phyloP scores from a whole-genome alignment of 768 basidiomycete genomes.

The Hypholoma sublateritium region DNA sequence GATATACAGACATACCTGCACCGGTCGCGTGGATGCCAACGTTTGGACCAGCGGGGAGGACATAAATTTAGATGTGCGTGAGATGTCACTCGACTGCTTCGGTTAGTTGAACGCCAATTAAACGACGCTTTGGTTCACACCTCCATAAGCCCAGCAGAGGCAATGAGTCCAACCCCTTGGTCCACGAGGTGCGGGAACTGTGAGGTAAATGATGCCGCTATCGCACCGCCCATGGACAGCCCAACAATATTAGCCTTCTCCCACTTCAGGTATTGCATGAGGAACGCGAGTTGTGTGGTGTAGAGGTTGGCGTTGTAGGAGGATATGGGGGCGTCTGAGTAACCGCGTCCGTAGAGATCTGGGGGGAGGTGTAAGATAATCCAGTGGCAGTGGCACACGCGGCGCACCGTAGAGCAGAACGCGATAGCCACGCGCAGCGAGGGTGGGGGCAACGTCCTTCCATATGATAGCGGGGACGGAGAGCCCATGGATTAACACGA shows the following conservation, averaged over 20 bases:
- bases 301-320: slow-evolving; percentile 66
- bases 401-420: slow-evolving; percentile 71
- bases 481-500: slow-evolving; percentile 77
- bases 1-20: slow-evolving; percentile 44
- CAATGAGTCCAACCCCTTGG: slow-evolving; percentile 63
- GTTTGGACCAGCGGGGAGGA: slow-evolving; percentile 74
- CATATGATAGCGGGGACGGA: slow-evolving; percentile 77
- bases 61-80: slow-evolving; percentile 76
- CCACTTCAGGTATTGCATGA: slow-evolving; percentile 81
- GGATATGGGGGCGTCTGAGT: slow-evolving; percentile 75
- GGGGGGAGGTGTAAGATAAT: neutral
- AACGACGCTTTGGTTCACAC: slow-evolving; percentile 28
- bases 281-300: slow-evolving; percentile 76
- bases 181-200: slow-evolving; percentile 74
- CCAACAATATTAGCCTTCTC: slow-evolving; percentile 63
- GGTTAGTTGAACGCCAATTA: neutral
- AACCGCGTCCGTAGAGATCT: slow-evolving; percentile 85
- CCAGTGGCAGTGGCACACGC: neutral
- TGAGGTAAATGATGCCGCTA: slow-evolving; percentile 69
- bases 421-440: slow-evolving; percentile 65
- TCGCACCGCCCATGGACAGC: slow-evolving; percentile 80
- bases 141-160: slow-evolving; percentile 70
- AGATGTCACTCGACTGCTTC: slow-evolving; percentile 59
- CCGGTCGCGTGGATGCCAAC: slow-evolving; percentile 59
- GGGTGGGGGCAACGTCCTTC: slow-evolving; percentile 69